Base-by-base conservation (phyloP, 768 basidiomycete genomes). In the Phylloporus sp. region DNA sequence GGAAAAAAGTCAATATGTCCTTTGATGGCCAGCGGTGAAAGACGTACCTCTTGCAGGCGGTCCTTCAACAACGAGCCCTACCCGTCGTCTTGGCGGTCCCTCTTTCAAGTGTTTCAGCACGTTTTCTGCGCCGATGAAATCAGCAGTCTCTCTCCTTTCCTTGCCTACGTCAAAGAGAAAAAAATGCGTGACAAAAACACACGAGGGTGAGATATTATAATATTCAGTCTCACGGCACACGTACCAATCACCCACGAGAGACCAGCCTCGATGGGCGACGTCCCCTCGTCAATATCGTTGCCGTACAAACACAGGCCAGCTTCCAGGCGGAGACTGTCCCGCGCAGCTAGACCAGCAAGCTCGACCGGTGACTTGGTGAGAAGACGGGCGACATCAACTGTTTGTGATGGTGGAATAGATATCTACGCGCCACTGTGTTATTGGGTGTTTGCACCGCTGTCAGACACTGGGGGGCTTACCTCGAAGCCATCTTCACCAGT, bases 401-500 rank as follows among this genome's bases (percentile, higher is more conserved):
- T 86, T 44, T 88, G 77, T 4, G 79, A 75, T 0, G 91, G 90
- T 1, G 91, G 91, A 36, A 95, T 85, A 5, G 92, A 95, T 55
- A 97, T 92, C 92, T 91, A n/a, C 18, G 36, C 12, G 18, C 5
- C 18, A 5, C 18, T 20, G 18, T 11, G 36, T 22, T 5, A 18
- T 20, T 20, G 18, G 2, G 8, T 36, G 8, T 8, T 36, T 36
- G 32, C 32, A 5, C n/a, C 3, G 9, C 7, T 18, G 11, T 10
- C 18, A 20, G 36, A 20, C 4, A 42, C 53, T 10, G 46, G 34
- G 51, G 24, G 31, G 39, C 40, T 40, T 44, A 85, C 93, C 78
- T 99, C 97, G 59, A 99, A 98, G 0, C 97, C 97, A 69, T 99
- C 97, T 72, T 99, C 97, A 11, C 97, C 97, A 0, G 97, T 98